Conservation (phyloP, 2,329 filamentous ascomycete species). For the Fusarium sp. region DNA sequence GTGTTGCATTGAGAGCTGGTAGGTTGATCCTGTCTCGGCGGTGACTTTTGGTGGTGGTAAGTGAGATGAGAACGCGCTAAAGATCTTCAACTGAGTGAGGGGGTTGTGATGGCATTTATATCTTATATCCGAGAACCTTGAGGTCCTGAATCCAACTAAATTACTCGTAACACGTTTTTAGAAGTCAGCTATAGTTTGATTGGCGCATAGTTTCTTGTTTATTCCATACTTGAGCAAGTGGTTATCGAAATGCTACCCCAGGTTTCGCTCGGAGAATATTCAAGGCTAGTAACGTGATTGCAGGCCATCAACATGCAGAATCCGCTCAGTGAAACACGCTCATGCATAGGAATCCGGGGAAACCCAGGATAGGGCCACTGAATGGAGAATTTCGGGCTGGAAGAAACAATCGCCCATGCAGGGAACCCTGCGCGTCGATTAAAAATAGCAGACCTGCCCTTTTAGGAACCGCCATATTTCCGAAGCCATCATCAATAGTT, state of each 20-base stretch:
- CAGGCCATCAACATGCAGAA: background rate
- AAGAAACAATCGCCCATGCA: background rate
- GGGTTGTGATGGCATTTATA: background rate
- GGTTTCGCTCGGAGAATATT: background rate
- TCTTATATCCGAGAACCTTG: background rate
- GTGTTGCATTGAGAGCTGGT: slow-evolving; percentile 6
- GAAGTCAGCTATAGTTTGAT: background rate
- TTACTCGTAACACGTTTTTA: background rate
- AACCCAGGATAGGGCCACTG: background rate
- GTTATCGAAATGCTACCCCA: background rate
- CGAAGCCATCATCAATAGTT: background rate
- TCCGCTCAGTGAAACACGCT: background rate
- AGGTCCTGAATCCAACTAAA: background rate
- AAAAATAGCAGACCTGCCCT: background rate
- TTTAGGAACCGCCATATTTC: background rate
- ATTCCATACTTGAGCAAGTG: too few relatives aligned
- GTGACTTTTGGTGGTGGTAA: background rate
- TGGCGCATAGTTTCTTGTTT: background rate
- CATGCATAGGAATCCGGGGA: slow-evolving; percentile 1
- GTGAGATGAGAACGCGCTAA: background rate
- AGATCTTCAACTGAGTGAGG: background rate
- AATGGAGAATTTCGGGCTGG: background rate
- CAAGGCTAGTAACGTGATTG: background rate
- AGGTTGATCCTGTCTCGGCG: background rate
- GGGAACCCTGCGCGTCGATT: background rate